Percentiles rank a stretch among this genome's conserved stretches.
phyloP scores from a whole-genome alignment of 768 basidiomycete genomes.

The Chalciporus chontae region DNA sequence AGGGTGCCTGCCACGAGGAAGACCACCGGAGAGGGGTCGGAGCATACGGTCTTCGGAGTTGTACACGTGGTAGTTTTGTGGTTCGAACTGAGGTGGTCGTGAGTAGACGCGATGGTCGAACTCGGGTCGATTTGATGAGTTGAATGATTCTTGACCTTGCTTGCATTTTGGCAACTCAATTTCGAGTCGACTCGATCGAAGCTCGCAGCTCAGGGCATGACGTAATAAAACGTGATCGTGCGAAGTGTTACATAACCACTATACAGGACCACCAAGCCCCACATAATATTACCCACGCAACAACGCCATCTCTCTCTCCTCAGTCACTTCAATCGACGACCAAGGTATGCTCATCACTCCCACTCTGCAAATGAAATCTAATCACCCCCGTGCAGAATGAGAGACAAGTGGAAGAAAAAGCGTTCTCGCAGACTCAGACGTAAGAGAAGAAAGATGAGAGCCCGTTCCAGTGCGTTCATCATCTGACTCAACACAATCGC shows the following conservation, averaged over 20 bases:
- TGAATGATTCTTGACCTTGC: constrained; percentile 9
- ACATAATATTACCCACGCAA: constrained; percentile 17
- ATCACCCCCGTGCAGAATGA: constrained; percentile 52
- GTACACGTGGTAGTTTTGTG: background rate
- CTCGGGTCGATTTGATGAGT: background rate
- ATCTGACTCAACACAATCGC: background rate
- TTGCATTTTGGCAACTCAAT: background rate
- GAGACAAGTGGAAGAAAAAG: constrained; percentile 98
- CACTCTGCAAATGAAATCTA: background rate
- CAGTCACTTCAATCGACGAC: constrained; percentile 30
- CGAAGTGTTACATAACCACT: constrained; percentile 29
- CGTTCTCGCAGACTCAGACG: constrained; percentile 88
- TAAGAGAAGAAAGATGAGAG: constrained; percentile 95
- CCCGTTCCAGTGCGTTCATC: constrained; percentile 77
- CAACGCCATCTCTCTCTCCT: constrained; percentile 9
- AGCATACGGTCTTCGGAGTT: constrained; percentile 11
- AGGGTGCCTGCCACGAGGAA: constrained; percentile 20
- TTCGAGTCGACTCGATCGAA: background rate
- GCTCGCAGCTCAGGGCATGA: constrained; percentile 4
- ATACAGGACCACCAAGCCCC: constrained; percentile 35
- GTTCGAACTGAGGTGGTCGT: background rate
- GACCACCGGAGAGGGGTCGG: constrained; percentile 5
- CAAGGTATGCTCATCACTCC: constrained; percentile 20
- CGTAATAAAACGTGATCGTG: constrained; percentile 11
- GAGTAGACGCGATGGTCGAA: background rate